These are phyloP conservation scores for Bryoerythrophyllum caledonicum DNA, from an alignment of 225 moss, liverwort and hornwort species.

Conservation along the genomic window DNA sequence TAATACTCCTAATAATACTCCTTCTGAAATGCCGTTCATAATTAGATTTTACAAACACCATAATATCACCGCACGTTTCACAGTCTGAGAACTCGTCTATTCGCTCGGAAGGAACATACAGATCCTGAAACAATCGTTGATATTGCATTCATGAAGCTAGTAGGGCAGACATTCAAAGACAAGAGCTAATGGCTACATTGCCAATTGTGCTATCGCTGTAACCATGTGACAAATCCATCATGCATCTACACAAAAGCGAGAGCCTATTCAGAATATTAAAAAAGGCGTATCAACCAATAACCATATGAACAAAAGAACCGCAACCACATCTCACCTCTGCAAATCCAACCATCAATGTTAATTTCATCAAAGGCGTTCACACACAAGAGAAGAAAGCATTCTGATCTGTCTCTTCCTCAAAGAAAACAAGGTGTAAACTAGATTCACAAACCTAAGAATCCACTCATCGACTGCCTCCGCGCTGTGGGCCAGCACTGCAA, in stretches of 20 bases:
- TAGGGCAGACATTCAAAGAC: neutral
- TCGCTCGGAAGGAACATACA: neutral
- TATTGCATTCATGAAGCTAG: neutral
- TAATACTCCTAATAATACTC: no score
- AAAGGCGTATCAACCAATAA: no score
- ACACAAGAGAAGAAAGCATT: slow-evolving; percentile 16
- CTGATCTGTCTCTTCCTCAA: slow-evolving; percentile 17
- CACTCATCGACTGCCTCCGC: slow-evolving; percentile 1
- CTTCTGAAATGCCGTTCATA: neutral
- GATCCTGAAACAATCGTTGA: neutral
- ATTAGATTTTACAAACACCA: neutral
- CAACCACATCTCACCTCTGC: neutral
- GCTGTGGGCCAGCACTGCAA: slow-evolving; percentile 2
- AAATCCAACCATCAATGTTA: neutral
- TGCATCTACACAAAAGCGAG: no score
- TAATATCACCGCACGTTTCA: neutral
- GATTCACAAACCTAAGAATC: neutral
- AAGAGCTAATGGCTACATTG: no score
- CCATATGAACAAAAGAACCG: neutral
- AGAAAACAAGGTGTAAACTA: neutral
- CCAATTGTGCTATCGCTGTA: no score
- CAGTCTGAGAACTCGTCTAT: neutral
- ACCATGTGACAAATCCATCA: no score
- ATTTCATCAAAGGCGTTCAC: slow-evolving; percentile 10
- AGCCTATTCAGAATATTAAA: no score